Percentiles rank a stretch among this genome's conserved stretches.
phyloP scores from a whole-genome alignment of 2,329 filamentous ascomycete genomes.

The Xylariaceae sp. region DNA sequence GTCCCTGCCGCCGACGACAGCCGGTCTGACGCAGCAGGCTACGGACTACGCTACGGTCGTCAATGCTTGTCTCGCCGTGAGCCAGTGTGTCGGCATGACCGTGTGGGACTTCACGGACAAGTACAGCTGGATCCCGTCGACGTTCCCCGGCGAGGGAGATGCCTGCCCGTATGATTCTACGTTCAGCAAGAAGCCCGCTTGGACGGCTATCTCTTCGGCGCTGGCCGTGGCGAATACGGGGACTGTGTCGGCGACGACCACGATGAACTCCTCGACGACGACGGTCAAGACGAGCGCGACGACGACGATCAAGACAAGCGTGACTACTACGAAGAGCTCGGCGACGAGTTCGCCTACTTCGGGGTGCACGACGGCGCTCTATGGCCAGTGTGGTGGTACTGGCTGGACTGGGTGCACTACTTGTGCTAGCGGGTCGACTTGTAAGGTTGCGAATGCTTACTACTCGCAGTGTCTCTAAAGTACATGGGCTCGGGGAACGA shows the following conservation, averaged over 20 bases:
- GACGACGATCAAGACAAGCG: constrained; percentile 5
- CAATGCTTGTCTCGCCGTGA: constrained; percentile 33
- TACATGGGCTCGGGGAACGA: too few relatives aligned
- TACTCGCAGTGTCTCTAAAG: constrained; percentile 28
- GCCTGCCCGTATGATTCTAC: constrained; percentile 37
- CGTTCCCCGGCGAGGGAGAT: constrained; percentile 36
- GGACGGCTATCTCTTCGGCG: constrained; percentile 34
- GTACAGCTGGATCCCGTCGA: constrained; percentile 38
- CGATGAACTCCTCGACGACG: constrained; percentile 2
- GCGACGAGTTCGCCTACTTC: constrained; percentile 3
- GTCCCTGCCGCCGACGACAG: constrained; percentile 40
- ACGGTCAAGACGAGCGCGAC: constrained; percentile 7
- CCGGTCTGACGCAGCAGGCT: constrained; percentile 43
- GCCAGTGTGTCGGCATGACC: constrained; percentile 39
- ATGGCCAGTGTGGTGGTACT: constrained; percentile 30
- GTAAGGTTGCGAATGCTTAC: constrained; percentile 26
- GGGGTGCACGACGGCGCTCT: constrained; percentile 17
- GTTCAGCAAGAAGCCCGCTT: constrained; percentile 37
- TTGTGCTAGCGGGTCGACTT: constrained; percentile 29
- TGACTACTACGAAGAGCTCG: constrained; percentile 6
- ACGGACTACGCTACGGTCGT: constrained; percentile 40
- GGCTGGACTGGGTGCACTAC: constrained; percentile 26
- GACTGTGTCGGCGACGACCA: neutral
- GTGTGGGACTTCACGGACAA: constrained; percentile 42
- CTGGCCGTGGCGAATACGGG: constrained; percentile 31